phyloP scores from a whole-genome alignment of 352 stramenopile genomes.

The Globisporangium nagaii region DNA sequence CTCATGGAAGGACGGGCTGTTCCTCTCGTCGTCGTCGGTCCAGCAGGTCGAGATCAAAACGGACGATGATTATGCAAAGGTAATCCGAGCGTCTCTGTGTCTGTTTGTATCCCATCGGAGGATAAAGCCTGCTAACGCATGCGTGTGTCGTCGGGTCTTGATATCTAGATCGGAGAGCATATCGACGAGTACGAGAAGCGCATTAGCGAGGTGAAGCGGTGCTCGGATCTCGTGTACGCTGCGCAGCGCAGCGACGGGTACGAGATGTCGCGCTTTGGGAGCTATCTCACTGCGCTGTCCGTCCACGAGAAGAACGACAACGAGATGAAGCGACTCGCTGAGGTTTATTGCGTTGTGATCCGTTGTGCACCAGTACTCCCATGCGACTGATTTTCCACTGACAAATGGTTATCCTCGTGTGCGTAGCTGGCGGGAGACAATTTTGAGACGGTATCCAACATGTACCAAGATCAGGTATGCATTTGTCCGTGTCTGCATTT shows the following conservation, averaged over 20 bases:
- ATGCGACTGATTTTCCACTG: background rate
- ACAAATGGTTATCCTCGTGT: background rate
- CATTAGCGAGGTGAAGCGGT: constrained; percentile 76
- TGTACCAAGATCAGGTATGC: constrained; percentile 81
- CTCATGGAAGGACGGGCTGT: constrained; percentile 76
- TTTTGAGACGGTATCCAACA: constrained; percentile 82
- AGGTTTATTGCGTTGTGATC: constrained; percentile 21
- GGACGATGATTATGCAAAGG: constrained; percentile 81
- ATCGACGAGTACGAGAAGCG: constrained; percentile 83
- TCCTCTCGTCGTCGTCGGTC: constrained; percentile 62
- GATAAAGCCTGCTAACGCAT: no score
- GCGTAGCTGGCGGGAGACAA: constrained; percentile 43
- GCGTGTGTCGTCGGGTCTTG: no score
- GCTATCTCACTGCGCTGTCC: constrained; percentile 70
- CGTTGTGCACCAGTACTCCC: background rate
- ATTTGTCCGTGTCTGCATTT: background rate
- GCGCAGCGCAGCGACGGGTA: constrained; percentile 78
- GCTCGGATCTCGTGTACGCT: constrained; percentile 78
- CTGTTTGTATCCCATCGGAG: no score
- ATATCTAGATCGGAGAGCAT: constrained; percentile 70
- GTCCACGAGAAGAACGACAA: constrained; percentile 70
- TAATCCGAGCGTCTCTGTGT: no score
- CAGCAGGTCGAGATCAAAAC: constrained; percentile 85
- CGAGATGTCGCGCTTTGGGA: constrained; percentile 83
- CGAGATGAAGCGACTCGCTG: constrained; percentile 68